Percentiles rank a stretch among this genome's conserved stretches.
Evolutionary conservation across 176 grass and related monocot genomes (phyloP).

Genomic region (Juncus inflexus): DNA sequence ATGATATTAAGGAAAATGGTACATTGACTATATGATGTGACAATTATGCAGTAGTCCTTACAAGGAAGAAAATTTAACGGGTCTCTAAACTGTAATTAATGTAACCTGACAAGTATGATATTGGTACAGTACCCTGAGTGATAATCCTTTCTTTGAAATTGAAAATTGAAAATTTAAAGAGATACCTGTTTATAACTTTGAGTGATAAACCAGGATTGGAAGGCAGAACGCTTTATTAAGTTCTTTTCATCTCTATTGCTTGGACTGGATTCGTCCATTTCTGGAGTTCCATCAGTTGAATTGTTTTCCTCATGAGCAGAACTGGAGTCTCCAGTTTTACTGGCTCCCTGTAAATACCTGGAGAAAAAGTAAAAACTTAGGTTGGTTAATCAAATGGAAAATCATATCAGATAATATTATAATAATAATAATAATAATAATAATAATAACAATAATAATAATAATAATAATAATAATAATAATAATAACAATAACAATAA

Average conservation of each 20-base stretch:
- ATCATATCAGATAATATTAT: no score
- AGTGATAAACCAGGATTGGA: slow-evolving; percentile 60
- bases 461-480: no score
- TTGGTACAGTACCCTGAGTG: no score
- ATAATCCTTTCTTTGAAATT: neutral
- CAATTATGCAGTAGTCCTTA: no score
- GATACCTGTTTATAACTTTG: slow-evolving; percentile 97
- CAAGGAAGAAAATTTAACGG: no score
- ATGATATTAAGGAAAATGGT: no score
- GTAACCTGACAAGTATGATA: neutral
- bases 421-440: neutral
- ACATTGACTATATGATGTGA: no score
- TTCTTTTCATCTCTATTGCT: slow-evolving; percentile 12
- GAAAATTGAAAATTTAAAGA: neutral
- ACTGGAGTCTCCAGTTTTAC: slow-evolving; percentile 38
- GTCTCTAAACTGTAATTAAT: neutral
- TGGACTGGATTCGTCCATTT: slow-evolving; percentile 33
- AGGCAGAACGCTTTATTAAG: slow-evolving; percentile 8
- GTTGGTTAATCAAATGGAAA: neutral
- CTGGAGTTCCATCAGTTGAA: slow-evolving; percentile 25
- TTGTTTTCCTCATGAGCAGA: slow-evolving; percentile 34
- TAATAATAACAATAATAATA: no score
- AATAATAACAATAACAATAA: neutral
- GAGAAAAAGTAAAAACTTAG: neutral
- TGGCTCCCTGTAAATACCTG: slow-evolving; percentile 77